Evolutionary conservation across 2,329 filamentous ascomycete species (phyloP).

Genomic region (Chaetothyriales sp.): DNA sequence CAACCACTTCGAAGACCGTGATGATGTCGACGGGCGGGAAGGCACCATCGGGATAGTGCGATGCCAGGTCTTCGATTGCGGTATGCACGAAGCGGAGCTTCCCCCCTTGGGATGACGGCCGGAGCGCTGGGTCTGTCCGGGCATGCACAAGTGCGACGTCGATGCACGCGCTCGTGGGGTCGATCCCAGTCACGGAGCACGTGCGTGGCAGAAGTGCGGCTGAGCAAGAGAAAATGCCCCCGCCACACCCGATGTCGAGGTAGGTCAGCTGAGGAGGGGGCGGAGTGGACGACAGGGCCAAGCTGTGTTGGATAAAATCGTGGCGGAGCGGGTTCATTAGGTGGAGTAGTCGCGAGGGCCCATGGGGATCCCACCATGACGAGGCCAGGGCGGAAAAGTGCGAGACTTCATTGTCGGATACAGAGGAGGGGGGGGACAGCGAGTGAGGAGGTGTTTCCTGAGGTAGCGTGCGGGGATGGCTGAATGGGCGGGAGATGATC

Average conservation of each 20-base stretch:
- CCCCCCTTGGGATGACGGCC: conserved; percentile 19
- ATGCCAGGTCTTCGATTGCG: conserved; percentile 56
- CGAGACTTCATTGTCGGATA: conserved; percentile 77
- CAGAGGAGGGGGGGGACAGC: conserved; percentile 41
- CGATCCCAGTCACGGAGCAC: conserved; percentile 31
- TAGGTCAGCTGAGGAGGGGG: conserved; percentile 34
- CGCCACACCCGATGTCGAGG: conserved; percentile 89
- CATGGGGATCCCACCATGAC: conserved; percentile 94
- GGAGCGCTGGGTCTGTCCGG: conserved; percentile 55
- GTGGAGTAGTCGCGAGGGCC: conserved; percentile 80
- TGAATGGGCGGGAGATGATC: background rate
- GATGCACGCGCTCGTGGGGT: conserved; percentile 31
- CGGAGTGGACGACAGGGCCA: conserved; percentile 23
- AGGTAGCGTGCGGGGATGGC: background rate
- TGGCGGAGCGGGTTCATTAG: conserved; percentile 97
- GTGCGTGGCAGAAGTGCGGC: conserved; percentile 31
- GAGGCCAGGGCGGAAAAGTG: conserved; percentile 91
- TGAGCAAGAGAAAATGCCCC: conserved; percentile 84
- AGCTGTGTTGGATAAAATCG: conserved; percentile 71
- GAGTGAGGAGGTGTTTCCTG: background rate
- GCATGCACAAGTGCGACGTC: conserved; percentile 62
- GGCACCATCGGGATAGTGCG: conserved; percentile 6
- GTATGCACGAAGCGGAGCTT: conserved; percentile 62
- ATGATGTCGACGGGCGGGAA: conserved; percentile 56
- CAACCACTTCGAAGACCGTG: conserved; percentile 83